Evolutionary conservation across 208 protist species (phyloP), one percentile per base, ranked within the genome.

Genomic region (Cochliopodium minus): DNA sequence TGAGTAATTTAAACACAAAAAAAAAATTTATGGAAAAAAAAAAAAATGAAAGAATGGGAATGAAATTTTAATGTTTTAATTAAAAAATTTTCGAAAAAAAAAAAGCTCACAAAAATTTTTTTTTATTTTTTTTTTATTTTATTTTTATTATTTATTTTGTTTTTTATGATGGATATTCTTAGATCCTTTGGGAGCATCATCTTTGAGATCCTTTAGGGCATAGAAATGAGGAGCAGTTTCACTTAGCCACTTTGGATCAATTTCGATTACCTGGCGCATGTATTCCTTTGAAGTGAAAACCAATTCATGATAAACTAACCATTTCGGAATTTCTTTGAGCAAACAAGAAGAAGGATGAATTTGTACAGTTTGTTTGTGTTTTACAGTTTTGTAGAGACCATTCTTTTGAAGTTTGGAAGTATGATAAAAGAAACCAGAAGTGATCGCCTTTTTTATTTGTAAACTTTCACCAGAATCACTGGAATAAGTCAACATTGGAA

Each of bases 261-360:
- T 91, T 36, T 72, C 73, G 34, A 88, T 67, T 7, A 87, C 72
- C 72, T 88, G 77, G 23, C 77, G 73, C 82, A 98, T 97, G 76
- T 91, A 98, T 72, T 97, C 93, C 54, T 92, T 88, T 54, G 79
- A 83, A 22, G 91, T 95, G 59, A 94, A 64, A 32, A 89, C 86
- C 23, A 96, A 66, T 55, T 95, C 88, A 50, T 94, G 85, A 66
- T 96, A 99, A 13, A 99, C 63, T 1, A 98, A 81, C 76, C 87
- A 97, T 62, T 85, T 81, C 1, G 91, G 88, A 55, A 42, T 3
- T 30, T 36, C n/a, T 25, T 57, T 23, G 32, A 23, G 45, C 30
- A 70, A 15, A 9, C n/a, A 70, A 26, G 39, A 65, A 7, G 6
- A 23, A 1, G 65, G 63, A 46, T 70, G 61, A 36, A 70, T 35